These are phyloP conservation scores for Boletus tylopilopsis DNA, from an alignment of 768 basidiomycete genomes.

Conservation along the genomic window DNA sequence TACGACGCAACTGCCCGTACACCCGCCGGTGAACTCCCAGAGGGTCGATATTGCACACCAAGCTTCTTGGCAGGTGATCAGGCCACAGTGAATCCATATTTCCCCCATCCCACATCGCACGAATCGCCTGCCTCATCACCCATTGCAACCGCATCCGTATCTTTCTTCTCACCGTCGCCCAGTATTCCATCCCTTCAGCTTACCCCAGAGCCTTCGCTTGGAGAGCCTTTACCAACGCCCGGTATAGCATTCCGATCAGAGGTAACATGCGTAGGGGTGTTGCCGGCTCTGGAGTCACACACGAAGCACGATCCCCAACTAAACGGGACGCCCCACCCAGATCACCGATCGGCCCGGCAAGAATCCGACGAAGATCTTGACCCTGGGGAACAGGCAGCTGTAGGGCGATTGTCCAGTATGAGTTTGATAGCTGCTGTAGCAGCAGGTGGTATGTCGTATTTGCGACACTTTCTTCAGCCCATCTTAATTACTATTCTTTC, in stretches of 20 bases:
- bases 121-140: constrained; percentile 26
- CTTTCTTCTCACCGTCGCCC: constrained; percentile 8
- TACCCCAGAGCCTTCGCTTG: constrained; percentile 9
- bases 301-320: constrained; percentile 6
- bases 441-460: constrained; percentile 57
- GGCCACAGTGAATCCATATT: constrained; percentile 46
- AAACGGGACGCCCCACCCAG: constrained; percentile 14
- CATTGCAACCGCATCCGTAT: constrained; percentile 19
- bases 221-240: constrained; percentile 14
- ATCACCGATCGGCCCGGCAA: constrained; percentile 15
- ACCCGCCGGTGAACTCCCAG: constrained; percentile 27
- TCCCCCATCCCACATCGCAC: constrained; percentile 39
- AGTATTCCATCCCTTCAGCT: constrained; percentile 15
- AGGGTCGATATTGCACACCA: constrained; percentile 12
- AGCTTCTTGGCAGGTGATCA: constrained; percentile 6
- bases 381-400: constrained; percentile 65
- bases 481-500: constrained; percentile 4
- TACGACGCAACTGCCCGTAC: constrained; percentile 31
- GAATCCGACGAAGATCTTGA: constrained; percentile 40
- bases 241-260: constrained; percentile 17
- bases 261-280: constrained; percentile 2
- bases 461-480: constrained; percentile 1
- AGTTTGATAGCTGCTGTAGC: constrained; percentile 86
- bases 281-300: constrained; percentile 6
- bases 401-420: constrained; percentile 89